Evolutionary conservation across 305 asterid genomes (phyloP).

Genomic region (Ajuga reptans): DNA sequence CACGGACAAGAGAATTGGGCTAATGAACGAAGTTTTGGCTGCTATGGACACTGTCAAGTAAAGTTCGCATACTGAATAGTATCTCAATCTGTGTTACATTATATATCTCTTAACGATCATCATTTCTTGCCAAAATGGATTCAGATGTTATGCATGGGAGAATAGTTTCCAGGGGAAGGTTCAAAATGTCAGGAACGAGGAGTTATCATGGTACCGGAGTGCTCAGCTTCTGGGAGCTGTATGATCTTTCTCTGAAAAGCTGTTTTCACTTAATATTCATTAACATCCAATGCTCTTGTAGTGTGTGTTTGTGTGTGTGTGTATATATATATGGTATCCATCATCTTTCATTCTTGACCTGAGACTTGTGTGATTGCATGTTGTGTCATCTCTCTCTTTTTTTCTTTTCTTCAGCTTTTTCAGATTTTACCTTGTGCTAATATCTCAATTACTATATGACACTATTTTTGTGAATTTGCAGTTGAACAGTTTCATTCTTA

Average conservation of each 20-base stretch:
- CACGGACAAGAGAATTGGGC: conserved; percentile 86
- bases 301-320: background rate
- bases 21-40: conserved; percentile 84
- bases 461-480: conserved; percentile 35
- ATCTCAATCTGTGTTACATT: conserved; percentile 2
- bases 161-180: conserved; percentile 74
- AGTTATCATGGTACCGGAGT: conserved; percentile 72
- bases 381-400: background rate
- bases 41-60: conserved; percentile 96
- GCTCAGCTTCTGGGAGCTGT: conserved; percentile 88
- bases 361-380: background rate
- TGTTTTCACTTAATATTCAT: conserved; percentile 10
- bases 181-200: conserved; percentile 76
- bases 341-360: background rate
- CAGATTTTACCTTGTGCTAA: conserved; percentile 1
- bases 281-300: background rate
- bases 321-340: background rate
- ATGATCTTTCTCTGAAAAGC: conserved; percentile 30
- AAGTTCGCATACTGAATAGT: conserved; percentile 22
- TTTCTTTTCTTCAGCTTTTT: conserved; percentile 8
- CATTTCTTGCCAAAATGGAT: conserved; percentile 25
- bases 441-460: conserved; percentile 7
- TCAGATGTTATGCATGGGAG: conserved; percentile 97
- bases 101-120: conserved; percentile 15
- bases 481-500: conserved; percentile 73